Base-by-base conservation (phyloP, 192 early-diverging fungal species). In the Backusella liffmaniae region DNA sequence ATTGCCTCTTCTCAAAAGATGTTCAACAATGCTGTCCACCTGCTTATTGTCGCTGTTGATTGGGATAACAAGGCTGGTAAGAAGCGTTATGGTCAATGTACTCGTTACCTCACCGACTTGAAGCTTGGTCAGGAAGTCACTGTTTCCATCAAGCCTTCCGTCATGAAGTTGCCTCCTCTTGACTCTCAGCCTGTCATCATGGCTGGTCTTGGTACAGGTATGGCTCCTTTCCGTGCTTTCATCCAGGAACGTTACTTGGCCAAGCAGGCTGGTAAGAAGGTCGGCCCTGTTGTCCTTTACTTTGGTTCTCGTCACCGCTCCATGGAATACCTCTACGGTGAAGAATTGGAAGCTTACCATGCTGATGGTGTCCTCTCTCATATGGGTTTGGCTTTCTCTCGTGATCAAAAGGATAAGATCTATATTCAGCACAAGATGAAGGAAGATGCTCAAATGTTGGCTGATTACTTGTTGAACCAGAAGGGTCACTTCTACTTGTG, bases 211-310 rank as follows among this genome's bases (percentile, higher is more conserved):
- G 97, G 97, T 75, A 98, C 97, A 5, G 97, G 97, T 73, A 98
- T 98, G 97, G 97, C 97, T 26, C 97, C 97, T 13, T 98, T 98
- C 92, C 92, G 97, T 67, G 96, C 97, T 1, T 98, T 98, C 72
- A 94, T 98, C 80, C 93, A 98, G 80, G 97, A 97, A 84, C 93
- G 97, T 72, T 91, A 90, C 15, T 89, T 93, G 83, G 89, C 90
- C 73, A 92, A 92, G 84, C 81, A 90, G 35, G 81, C 91, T 71
- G 95, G 95, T 69, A 83, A 85, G 21, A 82, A 93, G 12, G 93
- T 98, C n/a, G 97, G 97, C 3, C 95, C 95, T 36, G 97, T 98
- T 92, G 87, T 92, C 2, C 86, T 98, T 39, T 98, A 98, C 88
- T 97, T 98, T 90, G 97, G 97, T 73, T 95, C 97, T 21, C 92